Percentiles rank a stretch among this genome's conserved stretches.
Conservation (phyloP, 2,329 filamentous ascomycete genomes). For the Colletotrichum nymphaeae region DNA sequence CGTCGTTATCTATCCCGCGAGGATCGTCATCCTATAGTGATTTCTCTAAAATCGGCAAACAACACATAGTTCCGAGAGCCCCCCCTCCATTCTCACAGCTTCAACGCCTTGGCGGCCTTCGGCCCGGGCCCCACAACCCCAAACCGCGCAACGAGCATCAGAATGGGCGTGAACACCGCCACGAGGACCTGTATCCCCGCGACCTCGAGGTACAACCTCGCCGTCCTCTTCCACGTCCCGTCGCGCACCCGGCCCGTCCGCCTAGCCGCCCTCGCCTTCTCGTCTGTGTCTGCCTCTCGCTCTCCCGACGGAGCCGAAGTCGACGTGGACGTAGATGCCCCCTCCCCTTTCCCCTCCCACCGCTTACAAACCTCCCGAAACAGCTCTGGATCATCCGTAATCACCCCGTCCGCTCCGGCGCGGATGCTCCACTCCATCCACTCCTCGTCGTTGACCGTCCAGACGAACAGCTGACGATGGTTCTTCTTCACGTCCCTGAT, state of each 20-base stretch:
- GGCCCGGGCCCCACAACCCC: conserved; percentile 24
- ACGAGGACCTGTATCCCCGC: conserved; percentile 22
- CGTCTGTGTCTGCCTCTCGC: background rate
- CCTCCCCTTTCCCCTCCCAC: background rate
- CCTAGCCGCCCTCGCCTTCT: background rate
- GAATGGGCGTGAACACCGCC: conserved; percentile 22
- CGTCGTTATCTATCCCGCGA: no score
- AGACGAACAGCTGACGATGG: conserved; percentile 74
- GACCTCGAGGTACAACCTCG: conserved; percentile 20
- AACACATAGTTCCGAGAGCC: no score
- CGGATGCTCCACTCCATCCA: conserved; percentile 86
- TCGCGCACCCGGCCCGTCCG: background rate
- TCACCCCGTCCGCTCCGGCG: conserved; percentile 77
- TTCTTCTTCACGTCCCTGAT: conserved; percentile 63
- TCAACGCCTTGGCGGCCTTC: conserved; percentile 20
- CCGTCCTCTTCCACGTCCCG: conserved; percentile 7
- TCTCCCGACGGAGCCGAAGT: background rate
- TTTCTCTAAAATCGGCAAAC: no score
- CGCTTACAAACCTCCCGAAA: conserved; percentile 69
- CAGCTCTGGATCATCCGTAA: conserved; percentile 83
- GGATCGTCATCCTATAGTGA: background rate
- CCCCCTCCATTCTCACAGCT: conserved; percentile 4
- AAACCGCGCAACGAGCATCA: conserved; percentile 27
- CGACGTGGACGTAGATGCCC: background rate
- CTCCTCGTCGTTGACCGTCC: conserved; percentile 86